Evolutionary conservation across 2,329 filamentous ascomycete genomes (phyloP).

Genomic region (Aspergillus phoenicis): DNA sequence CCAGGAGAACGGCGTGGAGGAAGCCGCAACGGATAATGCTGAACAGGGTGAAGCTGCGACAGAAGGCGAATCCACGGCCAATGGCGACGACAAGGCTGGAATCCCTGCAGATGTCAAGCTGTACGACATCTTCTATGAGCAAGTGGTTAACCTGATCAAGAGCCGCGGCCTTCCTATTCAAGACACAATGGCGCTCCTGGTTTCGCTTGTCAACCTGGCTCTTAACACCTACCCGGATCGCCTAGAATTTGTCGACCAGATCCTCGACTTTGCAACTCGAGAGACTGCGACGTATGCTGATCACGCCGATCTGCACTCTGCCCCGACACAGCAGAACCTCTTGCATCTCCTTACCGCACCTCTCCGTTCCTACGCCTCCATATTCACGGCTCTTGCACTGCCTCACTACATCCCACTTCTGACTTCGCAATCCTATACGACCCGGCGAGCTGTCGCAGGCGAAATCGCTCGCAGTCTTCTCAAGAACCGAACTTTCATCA

Average conservation of each 20-base stretch:
- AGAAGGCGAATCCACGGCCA: slow-evolving; percentile 35
- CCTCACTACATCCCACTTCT: slow-evolving; percentile 90
- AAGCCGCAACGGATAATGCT: slow-evolving; percentile 32
- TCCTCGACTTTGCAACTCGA: slow-evolving; percentile 81
- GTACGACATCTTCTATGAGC: slow-evolving; percentile 96
- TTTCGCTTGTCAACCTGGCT: slow-evolving; percentile 91
- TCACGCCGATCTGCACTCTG: slow-evolving; percentile 91
- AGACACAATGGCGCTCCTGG: slow-evolving; percentile 88
- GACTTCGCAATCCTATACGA: slow-evolving; percentile 89
- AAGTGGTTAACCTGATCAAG: slow-evolving; percentile 91
- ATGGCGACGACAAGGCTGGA: slow-evolving; percentile 42
- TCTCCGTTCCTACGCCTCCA: slow-evolving; percentile 83
- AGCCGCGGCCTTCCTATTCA: slow-evolving; percentile 89
- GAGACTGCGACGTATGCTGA: slow-evolving; percentile 90
- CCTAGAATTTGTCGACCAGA: slow-evolving; percentile 93
- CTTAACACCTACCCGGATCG: slow-evolving; percentile 93
- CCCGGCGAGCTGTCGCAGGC: slow-evolving; percentile 83
- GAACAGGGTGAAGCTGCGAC: slow-evolving; percentile 30
- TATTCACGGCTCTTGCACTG: slow-evolving; percentile 93
- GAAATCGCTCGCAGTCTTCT: slow-evolving; percentile 84
- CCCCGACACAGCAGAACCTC: slow-evolving; percentile 82
- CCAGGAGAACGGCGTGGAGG: slow-evolving; percentile 43
- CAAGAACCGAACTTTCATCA: slow-evolving; percentile 76
- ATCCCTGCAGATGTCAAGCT: slow-evolving; percentile 72
- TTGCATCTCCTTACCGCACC: slow-evolving; percentile 88